A percentile compares a stretch with the other conserved stretches of the same genome.
These are phyloP conservation scores for Rhodotorula sp. DNA, from an alignment of 1,284 basidiomycete genomes.

Conservation along the genomic window DNA sequence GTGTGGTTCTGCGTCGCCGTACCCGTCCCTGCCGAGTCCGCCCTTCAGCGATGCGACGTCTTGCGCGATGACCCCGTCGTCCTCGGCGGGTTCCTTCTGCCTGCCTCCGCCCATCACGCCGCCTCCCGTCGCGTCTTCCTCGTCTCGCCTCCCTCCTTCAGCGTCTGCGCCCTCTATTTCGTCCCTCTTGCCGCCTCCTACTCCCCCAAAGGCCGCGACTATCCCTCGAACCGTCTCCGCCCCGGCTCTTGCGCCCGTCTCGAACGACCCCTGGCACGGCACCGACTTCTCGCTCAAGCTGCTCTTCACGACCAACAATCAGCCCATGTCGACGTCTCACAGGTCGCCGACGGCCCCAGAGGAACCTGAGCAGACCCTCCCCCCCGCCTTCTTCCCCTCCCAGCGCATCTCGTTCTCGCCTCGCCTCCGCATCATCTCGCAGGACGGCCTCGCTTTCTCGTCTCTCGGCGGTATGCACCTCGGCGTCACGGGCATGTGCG, in stretches of 20 bases:
- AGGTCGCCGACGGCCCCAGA: neutral
- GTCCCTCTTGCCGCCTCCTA: constrained; percentile 5
- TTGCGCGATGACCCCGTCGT: constrained; percentile 51
- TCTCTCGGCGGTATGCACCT: constrained; percentile 46
- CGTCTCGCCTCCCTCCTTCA: neutral
- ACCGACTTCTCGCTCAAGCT: constrained; percentile 39
- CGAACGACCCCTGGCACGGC: constrained; percentile 30
- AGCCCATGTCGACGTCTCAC: neutral
- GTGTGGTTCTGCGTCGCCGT: constrained; percentile 45
- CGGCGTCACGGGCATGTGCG: constrained; percentile 46
- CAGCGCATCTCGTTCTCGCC: constrained; percentile 46
- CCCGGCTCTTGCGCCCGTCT: constrained; percentile 1
- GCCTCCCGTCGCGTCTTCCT: constrained; percentile 11
- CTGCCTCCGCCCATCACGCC: constrained; percentile 14
- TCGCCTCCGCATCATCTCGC: constrained; percentile 41
- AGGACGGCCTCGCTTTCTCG: constrained; percentile 37
- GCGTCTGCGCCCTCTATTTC: constrained; percentile 5
- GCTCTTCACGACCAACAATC: constrained; percentile 26
- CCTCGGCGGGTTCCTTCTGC: constrained; percentile 34
- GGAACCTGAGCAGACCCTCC: constrained; percentile 30
- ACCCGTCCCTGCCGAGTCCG: constrained; percentile 54
- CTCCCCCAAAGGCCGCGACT: constrained; percentile 10
- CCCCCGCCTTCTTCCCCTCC: constrained; percentile 47
- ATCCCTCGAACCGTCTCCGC: constrained; percentile 4
- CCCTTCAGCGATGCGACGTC: constrained; percentile 54